These are phyloP conservation scores for Quercus mongolica DNA, from an alignment of 306 rosid species.

Conservation along the genomic window DNA sequence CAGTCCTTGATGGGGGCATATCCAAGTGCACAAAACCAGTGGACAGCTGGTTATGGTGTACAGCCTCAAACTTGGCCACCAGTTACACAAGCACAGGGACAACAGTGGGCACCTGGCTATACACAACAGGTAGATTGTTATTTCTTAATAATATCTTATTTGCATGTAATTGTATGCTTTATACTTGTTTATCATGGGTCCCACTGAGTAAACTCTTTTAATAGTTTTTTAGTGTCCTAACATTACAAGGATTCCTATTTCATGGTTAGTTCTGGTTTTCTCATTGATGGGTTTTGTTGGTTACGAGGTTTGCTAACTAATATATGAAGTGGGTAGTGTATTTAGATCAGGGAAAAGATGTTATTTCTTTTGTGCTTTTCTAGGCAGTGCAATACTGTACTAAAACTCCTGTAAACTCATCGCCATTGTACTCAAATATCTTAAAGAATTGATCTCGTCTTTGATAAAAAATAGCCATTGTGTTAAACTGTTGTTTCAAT, in stretches of 20 bases:
- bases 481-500: not conserved
- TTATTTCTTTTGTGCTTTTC: not conserved
- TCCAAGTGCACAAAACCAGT: constrained; percentile 78
- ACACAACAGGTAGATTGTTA: constrained; percentile 61
- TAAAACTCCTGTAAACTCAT: not conserved
- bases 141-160: not conserved
- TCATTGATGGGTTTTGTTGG: not conserved
- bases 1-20: constrained; percentile 79
- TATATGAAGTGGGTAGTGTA: not conserved
- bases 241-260: not conserved
- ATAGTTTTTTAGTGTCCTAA: not conserved
- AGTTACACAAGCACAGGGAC: constrained; percentile 82
- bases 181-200: not conserved
- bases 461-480: not conserved
- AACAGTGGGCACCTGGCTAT: constrained; percentile 95
- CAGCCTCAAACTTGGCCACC: constrained; percentile 99
- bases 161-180: not conserved
- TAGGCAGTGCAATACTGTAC: not conserved
- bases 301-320: not conserved
- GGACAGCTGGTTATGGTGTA: constrained; percentile 74
- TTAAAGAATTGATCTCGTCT: not conserved
- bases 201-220: not conserved
- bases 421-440: not conserved
- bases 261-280: not conserved
- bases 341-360: not conserved